Base-by-base conservation (phyloP, 306 rosid species). In the Comarum palustre region DNA sequence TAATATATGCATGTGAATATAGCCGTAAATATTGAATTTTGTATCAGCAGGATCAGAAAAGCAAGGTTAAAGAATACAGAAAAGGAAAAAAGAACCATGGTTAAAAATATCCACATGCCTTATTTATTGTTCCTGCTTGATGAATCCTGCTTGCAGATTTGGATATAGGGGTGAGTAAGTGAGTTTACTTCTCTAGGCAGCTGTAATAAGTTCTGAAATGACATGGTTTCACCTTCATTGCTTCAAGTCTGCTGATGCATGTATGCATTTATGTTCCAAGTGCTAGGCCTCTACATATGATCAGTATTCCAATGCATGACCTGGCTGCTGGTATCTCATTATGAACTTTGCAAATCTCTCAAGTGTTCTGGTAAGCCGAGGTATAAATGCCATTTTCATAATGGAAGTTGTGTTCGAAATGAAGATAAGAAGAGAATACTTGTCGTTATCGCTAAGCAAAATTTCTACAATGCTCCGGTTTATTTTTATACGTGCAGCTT, bases 121-220 rank as follows among this genome's bases (percentile, higher is more conserved):
- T 74, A 62, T 77, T 77, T 62, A 78, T 66, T 72, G 81, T n/a
- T 31, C 32, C 80, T 68, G 54, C n/a, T 29, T 25, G 73, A 27
- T 46, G 32, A 61, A 58, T 61, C 43, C 25, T 19, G 32, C 14
- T 62, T 72, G 43, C 24, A 6, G 39, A 34, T 42, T 72, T n/a
- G 41, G 41, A 59, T 59, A 59, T 59, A 70, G 32, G 54, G 45
- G 72, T 60, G 78, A 70, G 73, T 85, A 46, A 38, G 72, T 60
- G 78, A 70, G 73, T 85, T 88, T 76, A 80, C 82, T 79, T 77
- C 75, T 16, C 46, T 69, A 29, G 27, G 41, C 67, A 61, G n/a
- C 67, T 20, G 69, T 71, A 69, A 73, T 84, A 52, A 80, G 77
- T 76, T 73, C 22, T 74, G 87, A 79, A 75, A 79, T 73, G 89